phyloP scores from a whole-genome alignment of 805 yeast species.

The Kodamaea leandrae region DNA sequence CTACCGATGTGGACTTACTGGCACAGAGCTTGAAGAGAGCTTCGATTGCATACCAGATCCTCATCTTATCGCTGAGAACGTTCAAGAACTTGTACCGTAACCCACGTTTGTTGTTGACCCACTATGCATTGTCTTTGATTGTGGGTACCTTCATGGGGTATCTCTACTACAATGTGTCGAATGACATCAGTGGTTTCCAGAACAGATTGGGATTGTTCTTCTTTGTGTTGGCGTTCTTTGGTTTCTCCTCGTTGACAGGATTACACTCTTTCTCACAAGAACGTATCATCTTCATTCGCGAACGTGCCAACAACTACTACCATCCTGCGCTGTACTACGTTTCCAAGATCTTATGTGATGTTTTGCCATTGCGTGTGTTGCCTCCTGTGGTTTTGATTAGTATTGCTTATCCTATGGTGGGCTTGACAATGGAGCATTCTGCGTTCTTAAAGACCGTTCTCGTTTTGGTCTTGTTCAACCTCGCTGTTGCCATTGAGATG shows the following conservation, averaged over 20 bases:
- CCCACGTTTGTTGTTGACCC: constrained; percentile 83
- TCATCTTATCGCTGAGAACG: constrained; percentile 78
- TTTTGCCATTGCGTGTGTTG: constrained; percentile 86
- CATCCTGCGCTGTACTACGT: constrained; percentile 81
- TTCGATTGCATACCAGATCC: constrained; percentile 58
- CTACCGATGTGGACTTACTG: constrained; percentile 26
- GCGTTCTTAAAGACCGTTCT: constrained; percentile 69
- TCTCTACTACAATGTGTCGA: constrained; percentile 75
- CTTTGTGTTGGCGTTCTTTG: constrained; percentile 86
- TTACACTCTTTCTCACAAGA: constrained; percentile 86
- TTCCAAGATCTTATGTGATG: constrained; percentile 85
- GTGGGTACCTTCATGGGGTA: constrained; percentile 85
- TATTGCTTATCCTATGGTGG: constrained; percentile 86
- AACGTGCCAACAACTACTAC: constrained; percentile 92
- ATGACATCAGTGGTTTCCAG: constrained; percentile 95
- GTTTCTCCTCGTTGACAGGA: constrained; percentile 91
- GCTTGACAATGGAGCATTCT: constrained; percentile 72
- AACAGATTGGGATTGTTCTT: constrained; percentile 92
- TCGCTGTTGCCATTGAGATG: constrained; percentile 82
- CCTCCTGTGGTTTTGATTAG: constrained; percentile 84
- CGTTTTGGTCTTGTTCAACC: constrained; percentile 76
- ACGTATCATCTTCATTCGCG: constrained; percentile 84
- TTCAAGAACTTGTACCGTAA: constrained; percentile 91
- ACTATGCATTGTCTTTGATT: constrained; percentile 71
- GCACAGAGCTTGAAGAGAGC: constrained; percentile 49